Evolutionary conservation across 2,329 filamentous ascomycete species (phyloP).

Genomic region (Colletotrichum caudatum): DNA sequence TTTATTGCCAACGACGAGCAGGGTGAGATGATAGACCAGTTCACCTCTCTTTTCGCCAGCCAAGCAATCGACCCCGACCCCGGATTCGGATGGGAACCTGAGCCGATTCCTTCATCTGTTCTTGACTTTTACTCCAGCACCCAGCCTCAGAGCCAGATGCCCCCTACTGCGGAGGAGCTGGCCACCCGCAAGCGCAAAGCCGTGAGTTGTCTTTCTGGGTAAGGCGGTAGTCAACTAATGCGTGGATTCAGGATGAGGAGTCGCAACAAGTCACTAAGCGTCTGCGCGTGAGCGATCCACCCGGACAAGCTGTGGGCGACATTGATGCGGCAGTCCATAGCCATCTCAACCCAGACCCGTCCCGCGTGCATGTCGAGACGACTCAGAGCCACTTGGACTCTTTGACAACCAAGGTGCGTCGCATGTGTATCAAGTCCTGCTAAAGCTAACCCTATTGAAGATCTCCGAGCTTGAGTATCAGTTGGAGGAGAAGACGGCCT

Average conservation of each 20-base stretch:
- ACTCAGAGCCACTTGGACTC: slow-evolving; percentile 50
- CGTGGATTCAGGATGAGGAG: slow-evolving; percentile 19
- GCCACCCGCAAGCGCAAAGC: slow-evolving; percentile 37
- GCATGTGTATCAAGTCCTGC: not conserved
- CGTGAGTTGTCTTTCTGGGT: slow-evolving; percentile 11
- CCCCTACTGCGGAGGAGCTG: slow-evolving; percentile 30
- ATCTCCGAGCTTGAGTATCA: slow-evolving; percentile 53
- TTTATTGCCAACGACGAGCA: slow-evolving; percentile 42
- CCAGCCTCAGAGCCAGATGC: slow-evolving; percentile 45
- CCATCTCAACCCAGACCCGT: slow-evolving; percentile 30
- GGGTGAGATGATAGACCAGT: slow-evolving; percentile 52
- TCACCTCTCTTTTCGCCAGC: slow-evolving; percentile 61
- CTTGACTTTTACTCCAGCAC: slow-evolving; percentile 61
- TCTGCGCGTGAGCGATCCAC: slow-evolving; percentile 28
- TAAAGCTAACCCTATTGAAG: slow-evolving; percentile 44
- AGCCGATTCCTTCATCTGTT: slow-evolving; percentile 60
- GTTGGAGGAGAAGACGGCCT: slow-evolving; percentile 48
- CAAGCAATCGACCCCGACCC: slow-evolving; percentile 56
- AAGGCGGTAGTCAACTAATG: not conserved
- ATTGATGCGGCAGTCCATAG: slow-evolving; percentile 31
- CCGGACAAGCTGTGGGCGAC: slow-evolving; percentile 11
- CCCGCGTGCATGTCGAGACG: slow-evolving; percentile 29
- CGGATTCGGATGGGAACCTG: slow-evolving; percentile 61
- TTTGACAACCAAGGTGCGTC: slow-evolving; percentile 54
- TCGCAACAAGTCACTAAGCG: slow-evolving; percentile 26